Evolutionary conservation across 148 eudicot genomes (phyloP).

Genomic region (Agrostemma githago): DNA sequence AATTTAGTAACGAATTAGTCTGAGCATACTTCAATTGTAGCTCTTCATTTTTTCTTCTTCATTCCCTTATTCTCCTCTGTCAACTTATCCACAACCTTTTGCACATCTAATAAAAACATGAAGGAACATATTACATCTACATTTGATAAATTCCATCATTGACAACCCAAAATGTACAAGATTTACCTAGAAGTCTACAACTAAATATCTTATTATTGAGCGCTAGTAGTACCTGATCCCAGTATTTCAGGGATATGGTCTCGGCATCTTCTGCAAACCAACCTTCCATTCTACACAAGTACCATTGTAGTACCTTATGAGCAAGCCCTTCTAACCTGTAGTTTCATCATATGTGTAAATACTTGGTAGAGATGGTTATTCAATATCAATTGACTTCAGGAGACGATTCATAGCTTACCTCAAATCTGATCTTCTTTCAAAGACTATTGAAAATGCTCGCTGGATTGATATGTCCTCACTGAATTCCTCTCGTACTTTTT

Average conservation of each 20-base stretch:
- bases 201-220: background rate
- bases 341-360: conserved; percentile 10
- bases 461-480: conserved; percentile 73
- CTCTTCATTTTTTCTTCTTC: too few species aligned
- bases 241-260: conserved; percentile 78
- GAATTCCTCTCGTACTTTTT: conserved; percentile 58
- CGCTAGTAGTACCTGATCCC: conserved; percentile 68
- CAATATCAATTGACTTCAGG: background rate
- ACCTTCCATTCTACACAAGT: conserved; percentile 99
- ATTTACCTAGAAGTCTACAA: background rate
- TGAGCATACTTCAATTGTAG: too few species aligned
- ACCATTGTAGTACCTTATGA: conserved; percentile 97
- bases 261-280: conserved; percentile 99
- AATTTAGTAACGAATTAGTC: too few species aligned
- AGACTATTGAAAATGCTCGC: conserved; percentile 67
- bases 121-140: background rate
- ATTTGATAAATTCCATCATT: background rate
- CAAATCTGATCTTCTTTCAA: conserved; percentile 81
- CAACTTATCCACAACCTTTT: too few species aligned
- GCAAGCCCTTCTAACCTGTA: conserved; percentile 88
- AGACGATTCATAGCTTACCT: conserved; percentile 34
- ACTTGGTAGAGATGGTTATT: background rate
- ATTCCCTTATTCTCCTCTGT: too few species aligned
- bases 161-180: background rate
- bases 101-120: background rate